Evolutionary conservation across 257 asterid genomes (phyloP), one percentile per base, ranked within the genome.

Genomic region (Nemophila menziesii): DNA sequence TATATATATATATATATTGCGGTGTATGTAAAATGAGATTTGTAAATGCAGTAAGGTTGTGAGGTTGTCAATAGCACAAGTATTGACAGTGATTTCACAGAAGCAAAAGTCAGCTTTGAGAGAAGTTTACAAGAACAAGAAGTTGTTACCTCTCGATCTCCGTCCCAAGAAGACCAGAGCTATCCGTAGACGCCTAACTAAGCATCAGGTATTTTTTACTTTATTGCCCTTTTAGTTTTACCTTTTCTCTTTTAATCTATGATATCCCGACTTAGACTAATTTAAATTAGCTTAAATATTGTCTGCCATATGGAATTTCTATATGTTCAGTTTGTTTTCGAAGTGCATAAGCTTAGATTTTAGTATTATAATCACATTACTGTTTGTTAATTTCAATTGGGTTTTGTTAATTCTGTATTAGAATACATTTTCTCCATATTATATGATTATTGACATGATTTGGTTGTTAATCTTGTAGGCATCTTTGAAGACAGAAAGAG

Each of bases 91-190:
- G 46, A 71, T 80, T 22, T 80, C 93, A 0, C 93, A 80, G 73
- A 77, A 70, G 75, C 89, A 80, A 63, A 80, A 80, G 49, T 1
- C 68, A 9, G 89, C 75, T 1, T 56, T 80, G 46, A 77, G 89
- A 23, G 73, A 77, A 38, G 89, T 38, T 0, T 80, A 74, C 64
- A 64, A 71, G 79, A 77, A 80, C 56, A 80, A 80, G 70, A 74
- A 80, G 74, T 72, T 64, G 26, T 52, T 80, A 68, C 89, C 93
- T 0, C 78, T 80, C 27, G 93, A 80, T 63, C 84, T 80, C 54
- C 93, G 93, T 58, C 87, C 87, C 3, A 80, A 77, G 75, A 77
- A 77, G 55, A 80, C 93, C 6, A 74, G 84, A 27, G 93, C 93
- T 11, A 77, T 80, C 46, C 93, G 89, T 16, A 71, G 78, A n/a